Conservation (phyloP, 495 filamentous ascomycete genomes). For the Entonaema liquescens region DNA sequence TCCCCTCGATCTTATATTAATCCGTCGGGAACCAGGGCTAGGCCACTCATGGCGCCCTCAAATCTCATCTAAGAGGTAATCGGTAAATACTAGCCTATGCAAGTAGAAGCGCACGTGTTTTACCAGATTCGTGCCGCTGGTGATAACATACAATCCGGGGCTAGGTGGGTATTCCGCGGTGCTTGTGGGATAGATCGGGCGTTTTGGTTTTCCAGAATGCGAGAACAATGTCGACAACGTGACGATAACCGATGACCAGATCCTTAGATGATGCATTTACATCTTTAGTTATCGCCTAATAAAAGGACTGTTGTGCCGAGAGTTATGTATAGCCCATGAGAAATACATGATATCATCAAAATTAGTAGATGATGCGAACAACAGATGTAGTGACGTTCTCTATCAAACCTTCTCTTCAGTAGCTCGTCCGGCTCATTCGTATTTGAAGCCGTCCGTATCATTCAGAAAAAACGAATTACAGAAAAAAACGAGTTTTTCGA, state of each 20-base stretch:
- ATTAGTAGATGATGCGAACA: conserved; percentile 29
- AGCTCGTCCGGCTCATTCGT: background rate
- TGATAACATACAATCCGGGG: background rate
- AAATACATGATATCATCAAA: conserved; percentile 28
- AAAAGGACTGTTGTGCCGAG: background rate
- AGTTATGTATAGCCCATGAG: conserved; percentile 9
- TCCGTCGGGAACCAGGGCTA: background rate
- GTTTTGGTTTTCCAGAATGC: background rate
- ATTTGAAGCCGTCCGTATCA: conserved; percentile 18
- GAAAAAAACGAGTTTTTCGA: no score
- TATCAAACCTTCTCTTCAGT: conserved; percentile 11
- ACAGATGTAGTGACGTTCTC: conserved; percentile 27
- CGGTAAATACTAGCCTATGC: background rate
- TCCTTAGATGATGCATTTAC: conserved; percentile 8
- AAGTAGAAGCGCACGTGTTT: background rate
- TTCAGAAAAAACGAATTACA: no score
- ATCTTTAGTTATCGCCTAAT: background rate
- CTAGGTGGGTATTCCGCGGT: background rate
- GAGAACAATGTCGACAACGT: conserved; percentile 1
- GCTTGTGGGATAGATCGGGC: background rate
- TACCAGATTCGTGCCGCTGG: background rate
- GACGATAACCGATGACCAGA: conserved; percentile 2
- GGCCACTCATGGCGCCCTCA: background rate
- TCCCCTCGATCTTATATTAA: background rate
- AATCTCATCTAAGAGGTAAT: background rate